Conservation (phyloP, 176 grass and related monocot species). For the Pontederia crassipes region DNA sequence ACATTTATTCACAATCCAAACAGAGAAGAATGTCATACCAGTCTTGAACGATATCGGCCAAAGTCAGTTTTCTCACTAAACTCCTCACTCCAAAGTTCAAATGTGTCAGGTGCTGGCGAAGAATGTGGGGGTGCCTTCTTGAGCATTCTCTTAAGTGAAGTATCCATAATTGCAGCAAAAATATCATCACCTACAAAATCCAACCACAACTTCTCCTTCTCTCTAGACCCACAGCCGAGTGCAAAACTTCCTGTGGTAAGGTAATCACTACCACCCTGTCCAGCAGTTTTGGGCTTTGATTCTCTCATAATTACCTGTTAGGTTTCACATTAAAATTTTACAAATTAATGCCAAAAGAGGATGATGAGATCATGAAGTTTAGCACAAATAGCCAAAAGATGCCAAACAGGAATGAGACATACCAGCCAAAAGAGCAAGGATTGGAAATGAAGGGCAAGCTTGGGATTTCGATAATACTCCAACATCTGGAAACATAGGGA, state of each 20-base stretch:
- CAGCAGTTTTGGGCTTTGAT: slow-evolving; percentile 63
- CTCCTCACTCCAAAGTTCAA: slow-evolving; percentile 89
- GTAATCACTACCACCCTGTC: slow-evolving; percentile 49
- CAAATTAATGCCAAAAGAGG: too few relatives aligned
- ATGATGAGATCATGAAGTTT: too few relatives aligned
- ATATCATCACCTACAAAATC: slow-evolving; percentile 75
- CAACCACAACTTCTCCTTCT: slow-evolving; percentile 66
- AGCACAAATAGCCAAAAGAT: not conserved
- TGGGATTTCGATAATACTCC: slow-evolving; percentile 92
- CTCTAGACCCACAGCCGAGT: slow-evolving; percentile 32
- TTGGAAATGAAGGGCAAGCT: slow-evolving; percentile 75
- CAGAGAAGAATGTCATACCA: slow-evolving; percentile 47
- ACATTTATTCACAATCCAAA: not conserved
- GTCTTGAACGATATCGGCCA: slow-evolving; percentile 63
- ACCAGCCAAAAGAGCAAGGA: slow-evolving; percentile 99
- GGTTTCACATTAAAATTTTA: not conserved
- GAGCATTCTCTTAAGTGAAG: slow-evolving; percentile 87
- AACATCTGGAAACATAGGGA: slow-evolving; percentile 55
- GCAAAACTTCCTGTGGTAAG: slow-evolving; percentile 35
- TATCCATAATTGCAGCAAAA: slow-evolving; percentile 66
- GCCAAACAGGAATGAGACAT: slow-evolving; percentile 24
- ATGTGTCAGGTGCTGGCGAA: slow-evolving; percentile 30
- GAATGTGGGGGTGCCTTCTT: slow-evolving; percentile 39
- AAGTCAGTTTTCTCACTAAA: slow-evolving; percentile 87
- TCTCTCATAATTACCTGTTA: slow-evolving; percentile 73